Evolutionary conservation across 768 basidiomycete species (phyloP).

Genomic region (Hirschioporus abietinus): DNA sequence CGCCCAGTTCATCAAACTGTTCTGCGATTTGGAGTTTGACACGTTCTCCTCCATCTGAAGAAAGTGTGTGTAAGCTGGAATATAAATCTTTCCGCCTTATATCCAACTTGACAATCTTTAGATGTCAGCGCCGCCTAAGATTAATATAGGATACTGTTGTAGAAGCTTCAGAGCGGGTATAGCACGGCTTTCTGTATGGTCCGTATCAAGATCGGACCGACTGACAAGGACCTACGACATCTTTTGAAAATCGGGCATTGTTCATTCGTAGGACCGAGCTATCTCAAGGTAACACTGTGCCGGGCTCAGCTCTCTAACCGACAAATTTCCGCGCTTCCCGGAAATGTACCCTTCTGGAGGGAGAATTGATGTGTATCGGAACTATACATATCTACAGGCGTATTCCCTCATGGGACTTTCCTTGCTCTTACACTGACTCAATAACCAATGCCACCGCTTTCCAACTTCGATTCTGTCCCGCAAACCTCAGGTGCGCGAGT

Average conservation of each 20-base stretch:
- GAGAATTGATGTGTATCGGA: background rate
- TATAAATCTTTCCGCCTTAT: background rate
- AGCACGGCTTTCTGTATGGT: background rate
- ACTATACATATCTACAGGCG: background rate
- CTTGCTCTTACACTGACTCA: background rate
- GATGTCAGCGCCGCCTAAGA: background rate
- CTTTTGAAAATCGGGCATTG: background rate
- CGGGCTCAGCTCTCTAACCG: background rate
- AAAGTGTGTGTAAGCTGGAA: background rate
- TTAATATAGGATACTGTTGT: background rate
- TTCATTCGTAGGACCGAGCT: background rate
- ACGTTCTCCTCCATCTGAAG: background rate
- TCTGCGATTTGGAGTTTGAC: background rate
- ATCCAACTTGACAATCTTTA: background rate
- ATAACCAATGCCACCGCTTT: background rate
- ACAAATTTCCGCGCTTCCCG: background rate
- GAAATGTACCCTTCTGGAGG: background rate
- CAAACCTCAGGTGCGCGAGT: background rate
- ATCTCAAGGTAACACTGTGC: background rate
- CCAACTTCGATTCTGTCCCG: background rate
- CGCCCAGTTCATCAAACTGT: background rate
- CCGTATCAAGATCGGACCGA: background rate
- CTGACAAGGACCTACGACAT: background rate
- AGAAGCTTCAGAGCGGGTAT: background rate
- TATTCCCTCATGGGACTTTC: background rate